Conservation (phyloP, 2,329 filamentous ascomycete species). For the Diaporthe humulicola region DNA sequence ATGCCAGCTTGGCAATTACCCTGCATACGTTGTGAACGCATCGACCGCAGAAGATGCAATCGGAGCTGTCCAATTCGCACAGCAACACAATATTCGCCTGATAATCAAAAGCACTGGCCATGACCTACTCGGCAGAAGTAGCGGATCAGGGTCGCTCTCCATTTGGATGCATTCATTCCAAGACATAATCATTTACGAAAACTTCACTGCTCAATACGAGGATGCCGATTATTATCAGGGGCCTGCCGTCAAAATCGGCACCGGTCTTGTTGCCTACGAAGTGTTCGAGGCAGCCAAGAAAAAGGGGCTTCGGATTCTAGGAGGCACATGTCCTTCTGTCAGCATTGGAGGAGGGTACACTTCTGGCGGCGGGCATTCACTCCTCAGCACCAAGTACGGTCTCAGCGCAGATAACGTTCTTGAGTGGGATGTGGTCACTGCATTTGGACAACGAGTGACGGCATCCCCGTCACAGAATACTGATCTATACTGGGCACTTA, state of each 20-base stretch:
- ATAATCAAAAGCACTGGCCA: constrained; percentile 61
- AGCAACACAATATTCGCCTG: constrained; percentile 51
- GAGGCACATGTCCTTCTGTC: constrained; percentile 53
- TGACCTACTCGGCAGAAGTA: constrained; percentile 59
- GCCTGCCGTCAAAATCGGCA: constrained; percentile 67
- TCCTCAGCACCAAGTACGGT: constrained; percentile 56
- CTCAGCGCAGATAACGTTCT: constrained; percentile 62
- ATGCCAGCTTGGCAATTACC: constrained; percentile 19
- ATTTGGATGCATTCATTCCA: constrained; percentile 52
- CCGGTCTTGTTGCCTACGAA: constrained; percentile 66
- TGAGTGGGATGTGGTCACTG: constrained; percentile 61
- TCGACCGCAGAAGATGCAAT: background rate
- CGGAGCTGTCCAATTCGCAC: constrained; percentile 8
- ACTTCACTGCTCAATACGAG: constrained; percentile 8
- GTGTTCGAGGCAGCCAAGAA: constrained; percentile 62
- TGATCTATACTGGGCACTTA: constrained; percentile 64
- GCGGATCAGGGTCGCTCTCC: constrained; percentile 58
- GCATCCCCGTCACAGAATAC: constrained; percentile 54
- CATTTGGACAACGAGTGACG: constrained; percentile 56
- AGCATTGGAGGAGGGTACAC: constrained; percentile 61
- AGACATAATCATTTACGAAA: background rate
- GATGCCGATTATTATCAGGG: constrained; percentile 53
- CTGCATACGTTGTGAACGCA: constrained; percentile 23
- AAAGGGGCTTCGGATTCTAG: constrained; percentile 52
- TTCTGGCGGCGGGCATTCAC: constrained; percentile 65